Evolutionary conservation across 2,329 filamentous ascomycete genomes (phyloP).

Genomic region (Neophaeococcomyces aloes): DNA sequence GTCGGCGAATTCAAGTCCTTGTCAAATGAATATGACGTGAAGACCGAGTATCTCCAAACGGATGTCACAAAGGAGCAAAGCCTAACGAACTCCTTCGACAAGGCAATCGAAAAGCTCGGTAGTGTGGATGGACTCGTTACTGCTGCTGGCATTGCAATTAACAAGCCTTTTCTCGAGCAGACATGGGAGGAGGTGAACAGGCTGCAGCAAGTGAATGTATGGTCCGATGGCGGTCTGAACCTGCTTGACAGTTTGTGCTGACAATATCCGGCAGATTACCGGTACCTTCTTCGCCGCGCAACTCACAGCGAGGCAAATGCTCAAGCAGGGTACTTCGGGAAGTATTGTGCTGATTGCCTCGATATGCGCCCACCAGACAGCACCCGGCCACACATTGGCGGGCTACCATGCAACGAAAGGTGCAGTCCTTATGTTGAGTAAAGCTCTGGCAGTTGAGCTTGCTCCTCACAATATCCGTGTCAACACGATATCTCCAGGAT

Average conservation of each 20-base stretch:
- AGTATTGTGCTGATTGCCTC: slow-evolving; percentile 18
- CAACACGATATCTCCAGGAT: slow-evolving; percentile 38
- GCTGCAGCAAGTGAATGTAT: slow-evolving; percentile 35
- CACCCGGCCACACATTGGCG: slow-evolving; percentile 25
- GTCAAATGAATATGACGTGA: slow-evolving; percentile 32
- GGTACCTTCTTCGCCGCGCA: slow-evolving; percentile 40
- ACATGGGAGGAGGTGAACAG: slow-evolving; percentile 34
- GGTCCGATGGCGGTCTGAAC: slow-evolving; percentile 22
- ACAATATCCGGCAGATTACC: slow-evolving; percentile 35
- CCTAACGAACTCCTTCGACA: slow-evolving; percentile 33
- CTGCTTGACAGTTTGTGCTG: slow-evolving; percentile 6
- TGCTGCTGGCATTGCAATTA: slow-evolving; percentile 30
- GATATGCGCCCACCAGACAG: slow-evolving; percentile 12
- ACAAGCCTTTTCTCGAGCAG: slow-evolving; percentile 37
- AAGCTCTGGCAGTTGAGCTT: slow-evolving; percentile 40
- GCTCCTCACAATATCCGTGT: slow-evolving; percentile 38
- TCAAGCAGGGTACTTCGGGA: slow-evolving; percentile 35
- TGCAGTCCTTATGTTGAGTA: slow-evolving; percentile 33
- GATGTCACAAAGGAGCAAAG: slow-evolving; percentile 37
- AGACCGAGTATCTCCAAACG: slow-evolving; percentile 37
- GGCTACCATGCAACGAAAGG: slow-evolving; percentile 32
- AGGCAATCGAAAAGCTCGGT: slow-evolving; percentile 30
- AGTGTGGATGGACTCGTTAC: slow-evolving; percentile 34
- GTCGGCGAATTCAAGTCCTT: slow-evolving; percentile 28
- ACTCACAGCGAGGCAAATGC: slow-evolving; percentile 41